phyloP scores from a whole-genome alignment of 768 basidiomycete species.

The Auricularia auricula-judae region DNA sequence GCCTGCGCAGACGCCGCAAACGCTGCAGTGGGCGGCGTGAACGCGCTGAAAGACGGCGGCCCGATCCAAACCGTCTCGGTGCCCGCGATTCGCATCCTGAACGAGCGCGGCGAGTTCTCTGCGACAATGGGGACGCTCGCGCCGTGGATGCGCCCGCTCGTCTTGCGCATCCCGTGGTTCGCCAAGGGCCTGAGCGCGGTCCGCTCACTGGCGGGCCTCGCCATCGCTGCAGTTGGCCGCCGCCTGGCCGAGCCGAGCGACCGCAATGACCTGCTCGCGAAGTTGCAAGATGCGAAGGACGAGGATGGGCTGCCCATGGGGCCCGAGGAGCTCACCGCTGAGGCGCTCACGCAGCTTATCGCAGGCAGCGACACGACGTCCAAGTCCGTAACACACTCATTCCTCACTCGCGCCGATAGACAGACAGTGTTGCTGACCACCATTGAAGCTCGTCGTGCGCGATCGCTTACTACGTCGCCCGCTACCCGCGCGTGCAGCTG shows the following conservation, averaged over 20 bases:
- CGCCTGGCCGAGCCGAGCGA: conserved; percentile 52
- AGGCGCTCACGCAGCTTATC: conserved; percentile 76
- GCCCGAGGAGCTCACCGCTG: conserved; percentile 74
- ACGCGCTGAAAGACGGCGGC: conserved; percentile 35
- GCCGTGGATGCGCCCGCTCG: conserved; percentile 55
- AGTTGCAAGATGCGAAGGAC: conserved; percentile 70
- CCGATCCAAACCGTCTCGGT: conserved; percentile 39
- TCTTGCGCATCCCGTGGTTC: conserved; percentile 66
- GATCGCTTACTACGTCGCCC: conserved; percentile 74
- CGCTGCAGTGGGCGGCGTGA: conserved; percentile 46
- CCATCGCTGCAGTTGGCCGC: conserved; percentile 68
- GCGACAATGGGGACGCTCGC: conserved; percentile 76
- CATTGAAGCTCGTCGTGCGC: conserved; percentile 70
- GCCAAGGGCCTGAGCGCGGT: conserved; percentile 54
- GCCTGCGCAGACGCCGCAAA: conserved; percentile 62
- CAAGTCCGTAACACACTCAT: conserved; percentile 36
- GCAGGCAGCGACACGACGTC: conserved; percentile 90
- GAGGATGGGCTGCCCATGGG: conserved; percentile 72
- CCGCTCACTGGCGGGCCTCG: conserved; percentile 64
- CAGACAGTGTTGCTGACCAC: background rate
- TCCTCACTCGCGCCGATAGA: background rate
- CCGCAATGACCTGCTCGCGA: conserved; percentile 69
- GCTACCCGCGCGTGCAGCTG: conserved; percentile 48
- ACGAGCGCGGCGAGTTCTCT: conserved; percentile 79
- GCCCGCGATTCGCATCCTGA: conserved; percentile 77